Evolutionary conservation across 139 green algal genomes (phyloP), one percentile per base, ranked within the genome.

Genomic region (Volvox reticuliferus): DNA sequence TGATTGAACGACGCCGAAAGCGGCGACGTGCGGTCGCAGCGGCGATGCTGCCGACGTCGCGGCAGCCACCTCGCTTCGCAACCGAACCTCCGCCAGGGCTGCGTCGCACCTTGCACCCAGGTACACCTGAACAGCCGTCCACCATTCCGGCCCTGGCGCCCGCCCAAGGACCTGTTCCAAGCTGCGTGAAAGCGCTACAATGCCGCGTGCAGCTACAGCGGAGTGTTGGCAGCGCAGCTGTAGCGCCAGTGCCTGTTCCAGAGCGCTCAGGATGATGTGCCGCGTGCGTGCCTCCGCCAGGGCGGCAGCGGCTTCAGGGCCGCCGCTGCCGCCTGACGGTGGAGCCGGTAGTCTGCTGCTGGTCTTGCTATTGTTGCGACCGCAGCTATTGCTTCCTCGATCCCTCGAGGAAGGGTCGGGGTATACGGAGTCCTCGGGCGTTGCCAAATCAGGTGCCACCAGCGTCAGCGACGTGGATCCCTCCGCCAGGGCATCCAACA

Each of bases 171-270:
- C 68, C 67, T 6, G 24, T 26, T 22, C 22, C 67, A 89, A 68
- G 30, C 2, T 21, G 26, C 24, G 35, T 17, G 36, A 1, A 13
- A 89, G 69, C 9, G 17, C 12, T 19, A 19, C 35, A 32, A n/a
- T 21, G 12, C 14, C 33, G 5, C 82, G 82, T 13, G 33, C 69
- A 44, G 37, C 69, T 12, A 55, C 36, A 30, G 83, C 83, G 22
- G 83, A 12, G 32, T 35, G 1, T 2, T 44, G 24, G 22, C 16
- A 14, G 26, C 24, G 20, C 28, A 89, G 44, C 69, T 75, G 69
- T 63, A 82, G 69, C 17, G 28, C 61, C 12, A 82, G 37, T 12
- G 69, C 69, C 12, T 73, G 85, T 37, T 89, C 85, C n/a, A 82
- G 19, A 19, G 37, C 85, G 9, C 6, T 50, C 44, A 82, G 44